Percentiles rank a stretch among this genome's conserved stretches.
Evolutionary conservation across 192 early-diverging fungal species (phyloP).

Genomic region (Kickxella alabastrina): DNA sequence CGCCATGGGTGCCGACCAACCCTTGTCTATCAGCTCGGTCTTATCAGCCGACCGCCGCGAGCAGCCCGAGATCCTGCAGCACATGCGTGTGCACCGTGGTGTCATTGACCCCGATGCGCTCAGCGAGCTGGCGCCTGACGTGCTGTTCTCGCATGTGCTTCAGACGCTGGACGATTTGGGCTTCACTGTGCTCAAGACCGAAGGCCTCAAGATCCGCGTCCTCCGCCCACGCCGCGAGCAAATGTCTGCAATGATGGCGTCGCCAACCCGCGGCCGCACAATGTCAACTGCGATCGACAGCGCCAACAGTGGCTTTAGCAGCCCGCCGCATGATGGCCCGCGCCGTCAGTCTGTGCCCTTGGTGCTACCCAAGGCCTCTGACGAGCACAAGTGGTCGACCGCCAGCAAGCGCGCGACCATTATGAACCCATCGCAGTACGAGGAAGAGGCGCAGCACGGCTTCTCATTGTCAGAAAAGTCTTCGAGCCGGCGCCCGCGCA

Average conservation of each 20-base stretch:
- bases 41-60: constrained; percentile 31
- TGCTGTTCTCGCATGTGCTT: constrained; percentile 65
- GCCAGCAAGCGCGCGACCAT: constrained; percentile 45
- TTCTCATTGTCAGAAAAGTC: constrained; percentile 28
- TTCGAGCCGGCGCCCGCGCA: constrained; percentile 30
- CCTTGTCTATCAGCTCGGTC: constrained; percentile 34
- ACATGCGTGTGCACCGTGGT: constrained; percentile 69
- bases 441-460: constrained; percentile 16
- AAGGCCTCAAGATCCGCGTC: constrained; percentile 48
- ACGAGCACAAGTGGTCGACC: constrained; percentile 22
- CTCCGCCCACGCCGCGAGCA: constrained; percentile 35
- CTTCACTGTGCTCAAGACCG: constrained; percentile 47
- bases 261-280: constrained; percentile 27
- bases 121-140: constrained; percentile 60
- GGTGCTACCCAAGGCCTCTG: constrained; percentile 9
- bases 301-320: constrained; percentile 4
- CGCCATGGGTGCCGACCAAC: constrained; percentile 25
- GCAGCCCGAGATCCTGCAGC: constrained; percentile 50
- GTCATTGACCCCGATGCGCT: constrained; percentile 69
- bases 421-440: constrained; percentile 32
- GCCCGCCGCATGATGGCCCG: constrained; percentile 16
- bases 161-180: constrained; percentile 51
- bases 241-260: not conserved
- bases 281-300: constrained; percentile 30
- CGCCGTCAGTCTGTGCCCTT: constrained; percentile 45